Conservation (phyloP, 163 green algal genomes). For the Chloromonas sp. region DNA sequence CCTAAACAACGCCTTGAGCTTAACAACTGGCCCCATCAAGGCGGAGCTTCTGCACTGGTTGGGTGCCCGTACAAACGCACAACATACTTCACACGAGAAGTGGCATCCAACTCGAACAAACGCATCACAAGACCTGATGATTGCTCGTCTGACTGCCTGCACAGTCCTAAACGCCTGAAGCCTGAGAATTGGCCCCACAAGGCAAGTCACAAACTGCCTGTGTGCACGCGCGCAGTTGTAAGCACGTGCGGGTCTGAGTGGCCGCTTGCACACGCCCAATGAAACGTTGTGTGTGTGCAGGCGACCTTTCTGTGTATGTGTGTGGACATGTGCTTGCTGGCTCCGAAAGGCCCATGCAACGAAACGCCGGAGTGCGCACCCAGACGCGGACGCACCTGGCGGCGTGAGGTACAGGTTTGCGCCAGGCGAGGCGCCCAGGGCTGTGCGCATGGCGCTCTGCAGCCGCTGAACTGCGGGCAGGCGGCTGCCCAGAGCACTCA, state of each 20-base stretch:
- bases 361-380: background rate
- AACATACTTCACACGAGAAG: background rate
- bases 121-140: background rate
- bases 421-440: slow-evolving; percentile 15
- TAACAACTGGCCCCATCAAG: no score
- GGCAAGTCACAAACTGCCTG: no score
- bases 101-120: background rate
- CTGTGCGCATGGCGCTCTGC: background rate
- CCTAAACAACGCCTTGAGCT: no score
- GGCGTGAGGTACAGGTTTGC: slow-evolving; percentile 39
- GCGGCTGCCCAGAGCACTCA: slow-evolving; percentile 8
- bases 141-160: no score
- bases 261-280: background rate
- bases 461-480: background rate
- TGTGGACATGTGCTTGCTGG: background rate
- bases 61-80: background rate
- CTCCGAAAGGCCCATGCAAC: background rate
- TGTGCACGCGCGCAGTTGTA: no score
- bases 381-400: slow-evolving; percentile 14
- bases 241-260: background rate
- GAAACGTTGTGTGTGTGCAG: no score
- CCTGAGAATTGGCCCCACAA: no score
- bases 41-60: background rate
- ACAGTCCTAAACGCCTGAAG: no score
- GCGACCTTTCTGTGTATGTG: background rate